Conservation (phyloP, 192 early-diverging fungal genomes). For the Dissophora globulifera region DNA sequence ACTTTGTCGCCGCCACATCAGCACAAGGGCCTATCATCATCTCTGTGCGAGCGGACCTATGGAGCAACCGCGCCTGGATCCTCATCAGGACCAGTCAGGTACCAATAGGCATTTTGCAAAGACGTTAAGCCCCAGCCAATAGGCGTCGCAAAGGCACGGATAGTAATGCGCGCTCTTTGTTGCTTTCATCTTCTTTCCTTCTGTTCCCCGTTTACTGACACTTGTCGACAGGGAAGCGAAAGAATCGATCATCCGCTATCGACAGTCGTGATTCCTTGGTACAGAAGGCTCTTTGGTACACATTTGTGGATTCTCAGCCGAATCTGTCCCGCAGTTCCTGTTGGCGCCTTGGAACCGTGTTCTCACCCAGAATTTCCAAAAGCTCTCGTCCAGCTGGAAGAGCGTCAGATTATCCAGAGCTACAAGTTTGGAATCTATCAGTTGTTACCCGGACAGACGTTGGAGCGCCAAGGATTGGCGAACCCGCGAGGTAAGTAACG, state of each 20-base stretch:
- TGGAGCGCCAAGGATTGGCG: constrained; percentile 39
- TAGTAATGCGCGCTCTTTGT: background rate
- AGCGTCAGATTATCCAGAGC: constrained; percentile 72
- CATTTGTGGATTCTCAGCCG: constrained; percentile 58
- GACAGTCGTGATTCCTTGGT: constrained; percentile 54
- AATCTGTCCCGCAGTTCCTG: constrained; percentile 60
- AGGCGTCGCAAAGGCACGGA: background rate
- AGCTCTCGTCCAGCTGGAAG: constrained; percentile 74
- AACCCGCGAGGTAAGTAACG: constrained; percentile 64
- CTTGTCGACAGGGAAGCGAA: constrained; percentile 69
- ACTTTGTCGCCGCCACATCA: constrained; percentile 60
- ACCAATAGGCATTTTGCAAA: background rate
- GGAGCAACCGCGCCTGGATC: constrained; percentile 22
- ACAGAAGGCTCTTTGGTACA: constrained; percentile 53
- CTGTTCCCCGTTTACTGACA: too few relatives aligned
- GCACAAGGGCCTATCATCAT: constrained; percentile 30
- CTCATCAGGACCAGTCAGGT: constrained; percentile 35
- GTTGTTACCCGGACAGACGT: constrained; percentile 43
- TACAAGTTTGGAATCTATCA: constrained; percentile 80
- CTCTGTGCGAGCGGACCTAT: constrained; percentile 29
- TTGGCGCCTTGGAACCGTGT: constrained; percentile 56
- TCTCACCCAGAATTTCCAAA: constrained; percentile 64
- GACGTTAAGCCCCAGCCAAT: background rate
- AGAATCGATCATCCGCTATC: constrained; percentile 59
- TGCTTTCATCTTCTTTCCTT: background rate